A percentile compares a stretch with the other conserved stretches of the same genome.
phyloP scores from a whole-genome alignment of 495 filamentous ascomycete species.

The Talaromyces nanjingensis region DNA sequence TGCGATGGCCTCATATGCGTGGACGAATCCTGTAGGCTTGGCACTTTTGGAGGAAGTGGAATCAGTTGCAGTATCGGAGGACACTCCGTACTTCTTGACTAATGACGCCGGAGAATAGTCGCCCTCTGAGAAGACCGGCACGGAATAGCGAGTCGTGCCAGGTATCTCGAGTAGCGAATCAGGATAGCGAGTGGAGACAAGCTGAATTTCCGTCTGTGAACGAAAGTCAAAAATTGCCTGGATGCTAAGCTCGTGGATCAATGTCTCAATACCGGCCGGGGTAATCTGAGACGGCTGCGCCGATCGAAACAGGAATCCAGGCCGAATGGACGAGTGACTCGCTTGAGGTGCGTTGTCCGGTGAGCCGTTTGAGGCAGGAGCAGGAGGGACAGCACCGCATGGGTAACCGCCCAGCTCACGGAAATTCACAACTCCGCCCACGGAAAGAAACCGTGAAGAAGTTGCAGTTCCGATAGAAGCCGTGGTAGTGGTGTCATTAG shows the following conservation, averaged over 20 bases:
- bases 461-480: neutral
- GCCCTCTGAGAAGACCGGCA: constrained; percentile 50
- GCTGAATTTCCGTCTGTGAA: constrained; percentile 42
- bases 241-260: constrained; percentile 43
- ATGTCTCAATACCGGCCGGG: constrained; percentile 34
- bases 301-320: constrained; percentile 48
- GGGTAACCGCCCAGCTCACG: constrained; percentile 52
- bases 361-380: neutral
- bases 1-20: constrained; percentile 39
- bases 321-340: constrained; percentile 30
- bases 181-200: constrained; percentile 13
- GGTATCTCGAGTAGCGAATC: constrained; percentile 11
- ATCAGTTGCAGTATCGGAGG: neutral
- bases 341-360: neutral
- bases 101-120: constrained; percentile 46
- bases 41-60: constrained; percentile 14
- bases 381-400: constrained; percentile 6
- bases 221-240: constrained; percentile 53
- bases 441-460: constrained; percentile 30
- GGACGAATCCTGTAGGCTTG: constrained; percentile 44
- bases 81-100: constrained; percentile 20
- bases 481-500: neutral
- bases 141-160: constrained; percentile 38
- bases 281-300: constrained; percentile 48
- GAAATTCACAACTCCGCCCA: constrained; percentile 51